A percentile compares a stretch with the other conserved stretches of the same genome.
Conservation (phyloP, 805 yeast species). For the Candida sanyiensis region DNA sequence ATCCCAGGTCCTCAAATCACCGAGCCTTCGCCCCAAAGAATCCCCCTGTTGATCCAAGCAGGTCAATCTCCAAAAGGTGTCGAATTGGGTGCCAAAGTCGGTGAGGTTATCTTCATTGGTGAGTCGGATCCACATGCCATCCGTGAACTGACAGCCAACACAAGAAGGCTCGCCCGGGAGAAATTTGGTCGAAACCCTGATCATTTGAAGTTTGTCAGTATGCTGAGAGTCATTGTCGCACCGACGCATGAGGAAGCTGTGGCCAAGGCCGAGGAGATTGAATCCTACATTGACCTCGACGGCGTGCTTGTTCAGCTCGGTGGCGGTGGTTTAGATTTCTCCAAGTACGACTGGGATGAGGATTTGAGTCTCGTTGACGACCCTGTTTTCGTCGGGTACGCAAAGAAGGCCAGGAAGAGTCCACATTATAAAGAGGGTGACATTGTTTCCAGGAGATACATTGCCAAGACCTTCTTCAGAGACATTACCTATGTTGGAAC, state of each 20-base stretch:
- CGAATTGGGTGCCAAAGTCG: slow-evolving; percentile 41
- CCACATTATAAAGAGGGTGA: slow-evolving; percentile 22
- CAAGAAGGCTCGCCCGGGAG: slow-evolving; percentile 30
- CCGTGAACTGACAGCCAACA: slow-evolving; percentile 27
- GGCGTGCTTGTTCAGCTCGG: slow-evolving; percentile 42
- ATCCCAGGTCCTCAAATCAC: slow-evolving; percentile 39
- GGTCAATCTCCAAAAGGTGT: slow-evolving; percentile 39
- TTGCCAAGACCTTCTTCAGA: slow-evolving; percentile 24
- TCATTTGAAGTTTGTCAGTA: slow-evolving; percentile 35
- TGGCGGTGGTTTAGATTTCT: slow-evolving; percentile 39
- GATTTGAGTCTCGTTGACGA: slow-evolving; percentile 30
- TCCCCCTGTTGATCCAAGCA: slow-evolving; percentile 43
- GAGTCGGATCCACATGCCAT: slow-evolving; percentile 31
- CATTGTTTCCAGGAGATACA: slow-evolving; percentile 27
- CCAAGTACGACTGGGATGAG: slow-evolving; percentile 40
- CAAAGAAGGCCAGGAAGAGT: slow-evolving; percentile 24
- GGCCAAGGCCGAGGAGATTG: slow-evolving; percentile 30
- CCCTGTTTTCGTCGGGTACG: slow-evolving; percentile 32
- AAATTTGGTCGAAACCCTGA: slow-evolving; percentile 34
- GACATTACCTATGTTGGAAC: slow-evolving; percentile 29
- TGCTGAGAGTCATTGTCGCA: slow-evolving; percentile 33
- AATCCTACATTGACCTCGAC: slow-evolving; percentile 32
- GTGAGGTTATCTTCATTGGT: slow-evolving; percentile 37
- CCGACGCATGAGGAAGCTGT: slow-evolving; percentile 38
- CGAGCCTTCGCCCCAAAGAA: slow-evolving; percentile 40